Base-by-base conservation (phyloP, 2,329 filamentous ascomycete species). In the Paracoccidioides lutzii region DNA sequence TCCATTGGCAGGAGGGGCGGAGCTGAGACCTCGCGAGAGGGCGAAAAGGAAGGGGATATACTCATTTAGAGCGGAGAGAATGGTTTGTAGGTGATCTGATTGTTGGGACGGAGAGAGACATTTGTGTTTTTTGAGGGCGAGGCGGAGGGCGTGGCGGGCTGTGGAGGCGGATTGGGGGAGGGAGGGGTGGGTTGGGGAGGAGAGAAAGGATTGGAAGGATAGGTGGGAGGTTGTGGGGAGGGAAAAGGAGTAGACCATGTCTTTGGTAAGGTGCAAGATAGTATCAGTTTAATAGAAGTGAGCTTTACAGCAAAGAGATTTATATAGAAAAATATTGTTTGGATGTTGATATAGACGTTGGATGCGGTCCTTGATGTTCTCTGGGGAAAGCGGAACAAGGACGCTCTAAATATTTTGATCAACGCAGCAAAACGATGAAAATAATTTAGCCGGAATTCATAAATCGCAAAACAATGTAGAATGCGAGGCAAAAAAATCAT, bases 181-280 rank as follows among this genome's bases (percentile, higher is more conserved):
- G 0, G 91, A 95, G 3, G 93, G 91, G 71, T 97, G 91, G 2
- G 88, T 89, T 60, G 84, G 81, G 65, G 87, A 91, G 63, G 75
- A 80, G 71, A 95, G 85, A 70, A 78, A 86, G 41, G 84, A 78
- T 28, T 87, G 85, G 67, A 95, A 91, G 53, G 87, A 84, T 66
- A 95, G 85, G 54, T 85, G 81, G 38, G 90, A 95, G 4, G 91
- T 96, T 0, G 91, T 97, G 1, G 93, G 90, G 37, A 97, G 81
- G 9, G 81, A 75, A 66, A 95, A 96, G 10, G 87, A 86, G 67
- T 88, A 97, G 37, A 91, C 90, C 93, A 97, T 97, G 46, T 37
- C 51, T 53, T 10, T 38, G 9, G 40, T 42, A n/a, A 28, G 33
- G 8, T 30, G 8, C 12, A 14, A 4, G 51, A 35, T 48, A 10